These are phyloP conservation scores for Peltaster fructicola DNA, from an alignment of 2,329 filamentous ascomycete species.

Conservation along the genomic window DNA sequence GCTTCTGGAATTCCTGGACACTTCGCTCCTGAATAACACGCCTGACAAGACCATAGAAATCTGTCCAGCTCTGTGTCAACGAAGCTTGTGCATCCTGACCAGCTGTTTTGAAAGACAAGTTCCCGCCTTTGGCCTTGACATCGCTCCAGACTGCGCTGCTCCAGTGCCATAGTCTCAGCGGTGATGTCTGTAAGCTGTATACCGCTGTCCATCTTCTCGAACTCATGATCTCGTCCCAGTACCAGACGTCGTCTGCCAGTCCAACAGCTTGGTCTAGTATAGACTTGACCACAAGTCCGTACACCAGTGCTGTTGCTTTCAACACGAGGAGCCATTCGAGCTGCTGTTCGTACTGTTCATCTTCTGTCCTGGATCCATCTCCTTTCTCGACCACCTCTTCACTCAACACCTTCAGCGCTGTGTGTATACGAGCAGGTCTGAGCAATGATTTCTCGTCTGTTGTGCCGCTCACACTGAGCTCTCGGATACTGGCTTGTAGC, in stretches of 20 bases:
- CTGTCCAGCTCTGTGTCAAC: constrained; percentile 15
- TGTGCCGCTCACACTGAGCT: constrained; percentile 11
- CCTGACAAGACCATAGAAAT: constrained; percentile 65
- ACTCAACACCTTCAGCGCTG: constrained; percentile 5
- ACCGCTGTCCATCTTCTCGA: constrained; percentile 63
- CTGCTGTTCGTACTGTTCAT: constrained; percentile 48
- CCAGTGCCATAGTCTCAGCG: constrained; percentile 56
- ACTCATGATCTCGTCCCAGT: constrained; percentile 79
- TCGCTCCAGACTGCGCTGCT: constrained; percentile 51
- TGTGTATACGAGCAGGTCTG: constrained; percentile 5
- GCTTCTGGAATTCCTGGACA: constrained; percentile 50
- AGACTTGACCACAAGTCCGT: constrained; percentile 60
- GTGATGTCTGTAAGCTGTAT: constrained; percentile 76
- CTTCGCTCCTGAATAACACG: constrained; percentile 58
- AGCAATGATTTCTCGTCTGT: constrained; percentile 11
- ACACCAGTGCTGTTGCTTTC: constrained; percentile 83
- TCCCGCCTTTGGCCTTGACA: constrained; percentile 26
- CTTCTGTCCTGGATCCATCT: constrained; percentile 6
- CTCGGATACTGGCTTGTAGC: constrained; percentile 15
- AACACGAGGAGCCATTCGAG: constrained; percentile 80
- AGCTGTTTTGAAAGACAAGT: constrained; percentile 11
- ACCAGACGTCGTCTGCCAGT: constrained; percentile 75
- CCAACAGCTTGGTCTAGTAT: constrained; percentile 70
- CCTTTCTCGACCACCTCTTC: constrained; percentile 5
- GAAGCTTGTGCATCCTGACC: constrained; percentile 15